Conservation (phyloP, 352 stramenopile genomes). For the Pythium dissimile region DNA sequence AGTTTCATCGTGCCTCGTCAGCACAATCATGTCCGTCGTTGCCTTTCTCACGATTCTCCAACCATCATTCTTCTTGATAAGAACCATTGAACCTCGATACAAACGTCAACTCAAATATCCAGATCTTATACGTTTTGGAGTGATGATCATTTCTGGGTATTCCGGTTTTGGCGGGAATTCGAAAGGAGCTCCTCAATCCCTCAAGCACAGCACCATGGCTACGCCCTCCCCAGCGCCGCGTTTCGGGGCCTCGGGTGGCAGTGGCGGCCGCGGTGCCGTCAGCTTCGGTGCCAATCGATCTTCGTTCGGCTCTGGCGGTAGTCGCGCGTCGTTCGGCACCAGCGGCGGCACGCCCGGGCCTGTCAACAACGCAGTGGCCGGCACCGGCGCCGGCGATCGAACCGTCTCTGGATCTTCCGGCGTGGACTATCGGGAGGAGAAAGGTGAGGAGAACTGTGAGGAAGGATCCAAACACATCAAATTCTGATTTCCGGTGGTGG, state of each 20-base stretch:
- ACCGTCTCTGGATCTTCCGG: slow-evolving; percentile 18
- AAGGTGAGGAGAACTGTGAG: slow-evolving; percentile 31
- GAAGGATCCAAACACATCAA: no score
- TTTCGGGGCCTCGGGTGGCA: slow-evolving; percentile 4
- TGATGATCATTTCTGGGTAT: slow-evolving; percentile 12
- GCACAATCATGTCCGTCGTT: no score
- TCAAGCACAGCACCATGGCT: slow-evolving; percentile 3
- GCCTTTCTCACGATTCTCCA: no score
- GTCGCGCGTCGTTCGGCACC: slow-evolving; percentile 8
- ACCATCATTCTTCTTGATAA: no score
- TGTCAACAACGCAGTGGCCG: slow-evolving; percentile 17
- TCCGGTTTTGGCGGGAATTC: slow-evolving; percentile 14
- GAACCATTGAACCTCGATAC: not conserved
- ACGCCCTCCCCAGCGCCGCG: slow-evolving; percentile 15
- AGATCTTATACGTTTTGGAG: slow-evolving; percentile 4
- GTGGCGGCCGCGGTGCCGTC: not conserved
- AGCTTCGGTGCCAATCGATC: slow-evolving; percentile 5
- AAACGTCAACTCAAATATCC: not conserved
- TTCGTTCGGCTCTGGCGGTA: slow-evolving; percentile 13
- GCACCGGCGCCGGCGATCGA: slow-evolving; percentile 14
- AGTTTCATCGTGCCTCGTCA: no score
- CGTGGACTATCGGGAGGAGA: slow-evolving; percentile 47
- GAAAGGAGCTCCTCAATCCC: not conserved
- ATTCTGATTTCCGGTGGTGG: no score
- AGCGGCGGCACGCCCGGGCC: not conserved